Conservation (phyloP, 129 eudicot genomes). For the Centella asiatica region DNA sequence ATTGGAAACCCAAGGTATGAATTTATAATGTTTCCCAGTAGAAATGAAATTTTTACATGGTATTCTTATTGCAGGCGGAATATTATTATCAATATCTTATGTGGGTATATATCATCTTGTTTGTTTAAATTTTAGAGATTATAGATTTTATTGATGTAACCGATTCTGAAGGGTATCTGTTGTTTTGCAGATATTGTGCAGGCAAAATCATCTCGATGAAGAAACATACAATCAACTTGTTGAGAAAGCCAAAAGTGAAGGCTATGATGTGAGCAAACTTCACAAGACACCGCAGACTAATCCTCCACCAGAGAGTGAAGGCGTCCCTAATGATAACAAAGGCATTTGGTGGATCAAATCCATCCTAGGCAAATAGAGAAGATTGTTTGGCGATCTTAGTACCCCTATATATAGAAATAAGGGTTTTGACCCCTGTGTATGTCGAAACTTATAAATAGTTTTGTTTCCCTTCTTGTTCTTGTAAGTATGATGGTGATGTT, state of each 20-base stretch:
- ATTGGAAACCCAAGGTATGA: too few relatives aligned
- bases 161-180: background rate
- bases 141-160: background rate
- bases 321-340: conserved; percentile 46
- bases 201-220: conserved; percentile 53
- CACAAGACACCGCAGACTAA: conserved; percentile 71
- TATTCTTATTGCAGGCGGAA: too few relatives aligned
- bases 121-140: background rate
- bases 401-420: background rate
- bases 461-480: background rate
- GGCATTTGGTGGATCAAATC: conserved; percentile 96
- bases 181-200: conserved; percentile 52
- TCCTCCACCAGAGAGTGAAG: conserved; percentile 55
- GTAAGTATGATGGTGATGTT: background rate
- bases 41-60: too few relatives aligned
- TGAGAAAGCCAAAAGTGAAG: conserved; percentile 58
- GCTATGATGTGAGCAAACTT: conserved; percentile 86
- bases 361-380: conserved; percentile 40
- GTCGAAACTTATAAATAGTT: background rate
- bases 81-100: too few relatives aligned
- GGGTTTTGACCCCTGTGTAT: background rate
- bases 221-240: conserved; percentile 46
- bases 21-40: too few relatives aligned
- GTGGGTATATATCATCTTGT: background rate
- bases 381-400: background rate